phyloP scores from a whole-genome alignment of 345 rosid genomes.

The Melastoma malabathricum region DNA sequence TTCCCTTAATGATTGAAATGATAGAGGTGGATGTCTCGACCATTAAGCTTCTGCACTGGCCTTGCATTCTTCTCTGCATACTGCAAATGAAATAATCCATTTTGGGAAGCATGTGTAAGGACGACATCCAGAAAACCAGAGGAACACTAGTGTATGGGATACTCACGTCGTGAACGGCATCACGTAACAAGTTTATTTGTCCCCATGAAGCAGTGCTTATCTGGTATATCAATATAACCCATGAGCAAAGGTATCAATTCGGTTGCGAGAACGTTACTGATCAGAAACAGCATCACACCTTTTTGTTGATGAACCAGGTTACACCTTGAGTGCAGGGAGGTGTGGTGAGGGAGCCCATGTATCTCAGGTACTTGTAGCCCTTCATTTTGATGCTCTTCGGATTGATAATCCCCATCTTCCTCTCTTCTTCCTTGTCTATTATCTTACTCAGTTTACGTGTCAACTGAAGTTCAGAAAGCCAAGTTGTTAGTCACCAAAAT shows the following conservation, averaged over 20 bases:
- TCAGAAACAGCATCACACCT: conserved; percentile 14
- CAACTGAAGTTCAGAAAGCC: conserved; percentile 11
- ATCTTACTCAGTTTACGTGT: conserved; percentile 10
- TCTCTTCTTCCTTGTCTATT: conserved; percentile 14
- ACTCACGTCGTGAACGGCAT: conserved; percentile 46
- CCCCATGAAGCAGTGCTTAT: conserved; percentile 22
- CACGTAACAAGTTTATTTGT: conserved; percentile 28
- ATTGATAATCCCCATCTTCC: conserved; percentile 30
- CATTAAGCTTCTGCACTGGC: conserved; percentile 31
- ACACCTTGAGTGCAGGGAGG: conserved; percentile 86
- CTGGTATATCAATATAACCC: conserved; percentile 13
- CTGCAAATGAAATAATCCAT: conserved; percentile 15
- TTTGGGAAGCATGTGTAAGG: neutral
- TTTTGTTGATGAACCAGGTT: conserved; percentile 41
- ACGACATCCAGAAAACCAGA: neutral
- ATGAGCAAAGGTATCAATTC: neutral
- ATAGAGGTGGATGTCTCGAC: conserved; percentile 10
- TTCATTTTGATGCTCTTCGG: conserved; percentile 34
- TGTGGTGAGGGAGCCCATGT: conserved; percentile 64
- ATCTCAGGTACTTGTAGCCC: conserved; percentile 44
- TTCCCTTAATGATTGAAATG: neutral
- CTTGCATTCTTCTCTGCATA: conserved; percentile 38
- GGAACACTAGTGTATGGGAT: neutral
- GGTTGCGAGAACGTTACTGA: neutral
- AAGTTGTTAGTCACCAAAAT: neutral